These are phyloP conservation scores for Salvia sclarea DNA, from an alignment of 305 asterid species.

Conservation along the genomic window DNA sequence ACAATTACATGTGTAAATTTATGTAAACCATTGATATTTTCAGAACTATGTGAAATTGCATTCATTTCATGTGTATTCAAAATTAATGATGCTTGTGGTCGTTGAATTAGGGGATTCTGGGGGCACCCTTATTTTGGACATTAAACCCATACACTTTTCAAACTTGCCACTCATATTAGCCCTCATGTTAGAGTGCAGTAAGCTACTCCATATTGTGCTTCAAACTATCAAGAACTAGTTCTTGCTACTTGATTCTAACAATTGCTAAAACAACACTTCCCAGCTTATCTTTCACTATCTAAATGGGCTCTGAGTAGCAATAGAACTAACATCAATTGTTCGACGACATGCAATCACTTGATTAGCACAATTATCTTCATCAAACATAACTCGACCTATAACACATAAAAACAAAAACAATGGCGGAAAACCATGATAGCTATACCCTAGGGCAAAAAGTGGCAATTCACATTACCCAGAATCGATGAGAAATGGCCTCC, in stretches of 20 bases:
- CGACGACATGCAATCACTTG: neutral
- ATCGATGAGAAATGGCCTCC: constrained; percentile 78
- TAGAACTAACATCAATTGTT: neutral
- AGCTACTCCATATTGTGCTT: neutral
- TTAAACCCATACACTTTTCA: neutral
- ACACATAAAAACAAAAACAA: neutral
- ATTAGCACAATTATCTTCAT: neutral
- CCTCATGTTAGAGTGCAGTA: constrained; percentile 7
- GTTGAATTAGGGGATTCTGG: neutral
- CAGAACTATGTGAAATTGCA: neutral
- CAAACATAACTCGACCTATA: neutral
- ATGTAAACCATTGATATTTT: too few species aligned
- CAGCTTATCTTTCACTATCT: neutral
- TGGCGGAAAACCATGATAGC: constrained; percentile 4
- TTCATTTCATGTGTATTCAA: neutral
- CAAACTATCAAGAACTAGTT: neutral
- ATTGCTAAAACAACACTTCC: constrained; percentile 1
- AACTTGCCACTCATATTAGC: constrained; percentile 18
- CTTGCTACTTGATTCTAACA: constrained; percentile 1
- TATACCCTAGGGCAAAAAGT: neutral
- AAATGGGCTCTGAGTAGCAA: constrained; percentile 2
- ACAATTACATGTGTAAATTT: neutral
- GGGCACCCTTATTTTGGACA: neutral
- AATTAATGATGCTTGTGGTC: neutral
- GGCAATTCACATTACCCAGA: constrained; percentile 59